Percentiles rank a stretch among this genome's conserved stretches.
Conservation (phyloP, 768 basidiomycete genomes). For the Boletus rufocinnamomeus region DNA sequence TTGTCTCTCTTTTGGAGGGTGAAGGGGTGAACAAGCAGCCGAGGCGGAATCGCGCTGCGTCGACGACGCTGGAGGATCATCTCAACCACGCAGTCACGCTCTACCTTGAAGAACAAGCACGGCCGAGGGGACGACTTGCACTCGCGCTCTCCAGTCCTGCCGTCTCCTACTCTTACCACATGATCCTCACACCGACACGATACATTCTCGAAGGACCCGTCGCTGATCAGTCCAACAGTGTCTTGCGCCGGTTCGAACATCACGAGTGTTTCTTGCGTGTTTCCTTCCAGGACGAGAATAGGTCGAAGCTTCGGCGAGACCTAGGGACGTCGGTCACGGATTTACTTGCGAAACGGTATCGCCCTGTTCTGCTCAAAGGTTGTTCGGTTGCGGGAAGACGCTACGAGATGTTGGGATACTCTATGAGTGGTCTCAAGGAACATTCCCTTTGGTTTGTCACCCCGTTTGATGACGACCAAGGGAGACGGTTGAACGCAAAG, state of each 20-base stretch:
- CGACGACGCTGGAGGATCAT: slow-evolving; percentile 14
- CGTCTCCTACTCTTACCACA: slow-evolving; percentile 38
- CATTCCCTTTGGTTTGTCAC: slow-evolving; percentile 53
- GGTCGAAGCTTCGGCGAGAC: slow-evolving; percentile 40
- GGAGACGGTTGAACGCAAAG: slow-evolving; percentile 24
- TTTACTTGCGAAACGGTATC: slow-evolving; percentile 38
- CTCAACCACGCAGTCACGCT: slow-evolving; percentile 20
- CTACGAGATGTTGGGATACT: slow-evolving; percentile 52
- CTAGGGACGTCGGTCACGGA: slow-evolving; percentile 32
- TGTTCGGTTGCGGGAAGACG: slow-evolving; percentile 44
- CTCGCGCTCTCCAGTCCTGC: slow-evolving; percentile 20
- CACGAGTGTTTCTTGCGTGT: slow-evolving; percentile 50
- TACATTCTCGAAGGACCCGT: slow-evolving; percentile 42
- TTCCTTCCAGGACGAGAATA: slow-evolving; percentile 49
- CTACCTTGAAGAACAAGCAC: slow-evolving; percentile 28
- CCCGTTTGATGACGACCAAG: slow-evolving; percentile 39
- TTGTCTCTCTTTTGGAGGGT: slow-evolving; percentile 26
- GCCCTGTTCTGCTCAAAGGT: slow-evolving; percentile 36
- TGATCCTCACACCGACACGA: slow-evolving; percentile 43
- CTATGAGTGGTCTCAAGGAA: slow-evolving; percentile 52
- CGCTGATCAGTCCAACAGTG: slow-evolving; percentile 40
- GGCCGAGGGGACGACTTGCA: slow-evolving; percentile 29
- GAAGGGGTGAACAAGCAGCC: not conserved
- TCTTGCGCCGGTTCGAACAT: slow-evolving; percentile 39
- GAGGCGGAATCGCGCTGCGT: not conserved